A percentile compares a stretch with the other conserved stretches of the same genome.
These are phyloP conservation scores for Dalbergia oliveri DNA, from an alignment of 306 rosid genomes.

Conservation along the genomic window DNA sequence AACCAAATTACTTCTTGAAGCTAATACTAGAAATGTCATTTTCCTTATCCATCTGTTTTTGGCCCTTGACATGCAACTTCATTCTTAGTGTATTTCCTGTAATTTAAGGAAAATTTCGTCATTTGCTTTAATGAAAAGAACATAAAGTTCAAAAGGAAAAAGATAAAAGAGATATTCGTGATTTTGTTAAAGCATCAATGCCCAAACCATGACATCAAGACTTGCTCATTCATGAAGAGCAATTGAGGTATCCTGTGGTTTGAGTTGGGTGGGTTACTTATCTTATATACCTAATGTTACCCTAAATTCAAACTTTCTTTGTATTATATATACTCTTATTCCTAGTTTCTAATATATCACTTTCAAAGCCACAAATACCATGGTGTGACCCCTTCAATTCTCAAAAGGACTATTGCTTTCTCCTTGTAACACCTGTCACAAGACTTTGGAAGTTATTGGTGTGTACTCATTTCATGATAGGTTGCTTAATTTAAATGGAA, in stretches of 20 bases:
- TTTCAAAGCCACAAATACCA: not conserved
- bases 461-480: conserved; percentile 24
- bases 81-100: conserved; percentile 21
- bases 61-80: conserved; percentile 17
- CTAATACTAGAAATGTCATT: conserved; percentile 32
- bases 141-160: not conserved
- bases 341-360: conserved; percentile 24
- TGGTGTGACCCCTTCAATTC: not conserved
- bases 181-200: not conserved
- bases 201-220: not conserved
- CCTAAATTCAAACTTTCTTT: conserved; percentile 24
- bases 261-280: conserved; percentile 31
- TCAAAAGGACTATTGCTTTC: not conserved
- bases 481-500: conserved; percentile 33
- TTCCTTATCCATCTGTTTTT: conserved; percentile 17
- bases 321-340: not conserved
- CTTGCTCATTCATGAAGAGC: not conserved
- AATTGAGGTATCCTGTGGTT: conserved; percentile 1
- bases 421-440: conserved; percentile 32
- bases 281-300: conserved; percentile 30
- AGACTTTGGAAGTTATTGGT: not conserved
- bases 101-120: not conserved
- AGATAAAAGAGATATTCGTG: not conserved
- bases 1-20: conserved; percentile 39
- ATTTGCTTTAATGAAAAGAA: not conserved